phyloP scores from a whole-genome alignment of 805 yeast species.

The Ogataea wickerhamii region DNA sequence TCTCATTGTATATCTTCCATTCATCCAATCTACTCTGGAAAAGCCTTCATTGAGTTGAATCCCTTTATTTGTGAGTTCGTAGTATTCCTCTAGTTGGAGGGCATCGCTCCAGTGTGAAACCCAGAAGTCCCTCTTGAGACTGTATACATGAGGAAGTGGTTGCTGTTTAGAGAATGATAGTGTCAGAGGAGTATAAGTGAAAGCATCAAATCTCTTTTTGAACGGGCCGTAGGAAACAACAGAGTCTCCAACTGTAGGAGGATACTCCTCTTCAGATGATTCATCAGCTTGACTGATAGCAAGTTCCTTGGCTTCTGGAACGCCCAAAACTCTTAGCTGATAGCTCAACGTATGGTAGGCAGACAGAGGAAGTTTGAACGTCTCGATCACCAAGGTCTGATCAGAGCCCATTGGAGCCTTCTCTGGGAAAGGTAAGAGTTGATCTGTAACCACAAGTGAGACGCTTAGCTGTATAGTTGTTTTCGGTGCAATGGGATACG shows the following conservation, averaged over 20 bases:
- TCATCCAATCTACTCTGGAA: conserved; percentile 75
- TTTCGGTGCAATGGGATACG: conserved; percentile 66
- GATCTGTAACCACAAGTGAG: conserved; percentile 45
- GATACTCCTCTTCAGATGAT: conserved; percentile 30
- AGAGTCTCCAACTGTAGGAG: conserved; percentile 32
- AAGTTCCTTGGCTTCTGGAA: conserved; percentile 14
- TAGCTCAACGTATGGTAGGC: conserved; percentile 53
- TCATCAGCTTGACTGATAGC: conserved; percentile 11
- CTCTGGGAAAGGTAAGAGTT: conserved; percentile 60
- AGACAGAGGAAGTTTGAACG: conserved; percentile 51
- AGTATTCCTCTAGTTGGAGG: conserved; percentile 77
- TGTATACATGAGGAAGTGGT: conserved; percentile 61
- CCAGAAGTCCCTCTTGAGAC: conserved; percentile 76
- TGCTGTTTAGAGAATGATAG: conserved; percentile 59
- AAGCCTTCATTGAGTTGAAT: conserved; percentile 69
- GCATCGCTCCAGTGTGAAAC: conserved; percentile 78
- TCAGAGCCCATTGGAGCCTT: conserved; percentile 52
- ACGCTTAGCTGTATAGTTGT: conserved; percentile 47
- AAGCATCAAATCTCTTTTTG: conserved; percentile 39
- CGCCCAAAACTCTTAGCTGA: conserved; percentile 16
- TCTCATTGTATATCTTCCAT: conserved; percentile 47
- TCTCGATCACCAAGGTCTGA: conserved; percentile 56
- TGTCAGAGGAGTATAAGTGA: conserved; percentile 44
- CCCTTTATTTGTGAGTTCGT: conserved; percentile 73
- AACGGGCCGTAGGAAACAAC: conserved; percentile 56